phyloP scores from a whole-genome alignment of 1,284 basidiomycete genomes.

The Ustilago lituana region DNA sequence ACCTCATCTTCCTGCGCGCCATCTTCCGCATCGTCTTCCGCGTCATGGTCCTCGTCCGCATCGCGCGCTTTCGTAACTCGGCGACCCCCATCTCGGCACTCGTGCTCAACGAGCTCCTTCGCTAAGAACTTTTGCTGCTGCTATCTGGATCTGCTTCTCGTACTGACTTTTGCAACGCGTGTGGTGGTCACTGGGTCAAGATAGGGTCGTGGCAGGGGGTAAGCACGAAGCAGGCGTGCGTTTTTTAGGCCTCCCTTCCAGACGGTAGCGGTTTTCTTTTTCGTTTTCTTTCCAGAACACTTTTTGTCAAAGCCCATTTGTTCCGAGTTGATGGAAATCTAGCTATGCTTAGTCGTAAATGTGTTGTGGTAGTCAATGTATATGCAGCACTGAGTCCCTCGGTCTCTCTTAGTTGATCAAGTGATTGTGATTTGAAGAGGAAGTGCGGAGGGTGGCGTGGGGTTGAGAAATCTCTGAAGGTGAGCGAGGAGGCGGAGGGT shows the following conservation, averaged over 20 bases:
- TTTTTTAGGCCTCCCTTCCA: neutral
- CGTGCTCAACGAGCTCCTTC: conserved; percentile 31
- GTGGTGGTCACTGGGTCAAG: too few species aligned
- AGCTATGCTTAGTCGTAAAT: too few species aligned
- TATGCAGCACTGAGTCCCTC: too few species aligned
- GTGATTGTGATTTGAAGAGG: too few species aligned
- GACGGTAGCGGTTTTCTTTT: neutral
- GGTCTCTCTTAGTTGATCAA: too few species aligned
- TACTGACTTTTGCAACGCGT: neutral
- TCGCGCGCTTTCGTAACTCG: conserved; percentile 20
- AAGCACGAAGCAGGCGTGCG: conserved; percentile 42
- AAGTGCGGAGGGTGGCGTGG: too few species aligned
- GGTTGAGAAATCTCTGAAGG: too few species aligned
- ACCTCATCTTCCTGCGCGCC: conserved; percentile 27
- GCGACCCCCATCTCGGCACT: conserved; percentile 26
- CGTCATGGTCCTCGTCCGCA: conserved; percentile 28
- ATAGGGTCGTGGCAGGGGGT: neutral
- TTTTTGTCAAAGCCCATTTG: too few species aligned
- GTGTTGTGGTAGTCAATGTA: too few species aligned
- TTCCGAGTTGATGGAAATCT: too few species aligned
- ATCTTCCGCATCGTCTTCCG: conserved; percentile 36
- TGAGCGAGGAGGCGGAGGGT: too few species aligned
- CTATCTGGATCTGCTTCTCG: conserved; percentile 1
- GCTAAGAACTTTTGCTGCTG: conserved; percentile 13
- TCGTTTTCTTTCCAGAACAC: conserved; percentile 2